These are phyloP conservation scores for Lentithecium fluviatile DNA, from an alignment of 495 filamentous ascomycete genomes.

Conservation along the genomic window DNA sequence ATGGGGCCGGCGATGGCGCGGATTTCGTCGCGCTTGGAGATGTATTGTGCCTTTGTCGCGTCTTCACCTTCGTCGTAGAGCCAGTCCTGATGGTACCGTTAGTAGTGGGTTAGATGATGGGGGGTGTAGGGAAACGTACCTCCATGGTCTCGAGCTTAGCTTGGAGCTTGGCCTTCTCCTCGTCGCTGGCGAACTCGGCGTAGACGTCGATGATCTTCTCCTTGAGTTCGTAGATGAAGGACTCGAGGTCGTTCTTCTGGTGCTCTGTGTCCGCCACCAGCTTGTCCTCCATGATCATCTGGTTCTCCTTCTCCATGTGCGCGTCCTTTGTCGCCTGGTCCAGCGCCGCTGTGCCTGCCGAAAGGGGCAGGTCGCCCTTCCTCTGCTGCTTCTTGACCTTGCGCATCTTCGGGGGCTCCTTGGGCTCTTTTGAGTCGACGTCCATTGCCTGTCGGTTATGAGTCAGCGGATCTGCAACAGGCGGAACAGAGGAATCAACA, in stretches of 20 bases:
- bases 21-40: conserved; percentile 94
- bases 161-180: conserved; percentile 84
- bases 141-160: conserved; percentile 77
- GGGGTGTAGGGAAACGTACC: conserved; percentile 58
- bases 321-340: conserved; percentile 65
- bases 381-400: conserved; percentile 99
- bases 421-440: conserved; percentile 61
- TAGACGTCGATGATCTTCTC: conserved; percentile 92
- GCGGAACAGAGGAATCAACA: conserved; percentile 4
- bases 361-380: conserved; percentile 92
- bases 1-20: conserved; percentile 86
- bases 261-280: conserved; percentile 96
- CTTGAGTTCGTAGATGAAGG: conserved; percentile 91
- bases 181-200: conserved; percentile 81
- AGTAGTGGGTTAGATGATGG: too few species aligned
- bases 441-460: conserved; percentile 75
- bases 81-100: conserved; percentile 69
- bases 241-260: conserved; percentile 99
- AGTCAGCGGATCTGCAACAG: conserved; percentile 18
- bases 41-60: conserved; percentile 87
- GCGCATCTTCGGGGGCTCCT: conserved; percentile 85
- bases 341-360: conserved; percentile 74
- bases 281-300: conserved; percentile 98
- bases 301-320: conserved; percentile 73
- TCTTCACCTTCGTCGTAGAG: conserved; percentile 98